Conservation (phyloP, 345 rosid species). For the Lenwebbia sp. region DNA sequence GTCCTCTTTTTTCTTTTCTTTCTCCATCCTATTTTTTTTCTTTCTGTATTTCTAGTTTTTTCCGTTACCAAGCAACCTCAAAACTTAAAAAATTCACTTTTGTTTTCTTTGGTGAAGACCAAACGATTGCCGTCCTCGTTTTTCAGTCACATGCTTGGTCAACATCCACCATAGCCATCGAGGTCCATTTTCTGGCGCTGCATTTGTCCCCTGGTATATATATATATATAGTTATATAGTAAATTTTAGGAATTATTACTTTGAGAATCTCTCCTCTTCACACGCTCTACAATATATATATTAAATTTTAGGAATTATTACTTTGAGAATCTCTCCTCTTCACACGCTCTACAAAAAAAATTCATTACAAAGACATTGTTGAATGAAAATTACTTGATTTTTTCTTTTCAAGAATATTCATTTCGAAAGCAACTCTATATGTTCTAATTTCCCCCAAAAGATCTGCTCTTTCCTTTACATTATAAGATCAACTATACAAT, state of each 20-base stretch:
- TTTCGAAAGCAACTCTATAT: not conserved
- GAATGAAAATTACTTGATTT: not conserved
- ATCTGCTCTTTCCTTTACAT: not conserved
- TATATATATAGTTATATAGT: not conserved
- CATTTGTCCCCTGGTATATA: not conserved
- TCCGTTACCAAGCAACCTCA: not conserved
- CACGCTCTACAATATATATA: not conserved
- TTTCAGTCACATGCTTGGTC: not conserved
- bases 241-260: not conserved
- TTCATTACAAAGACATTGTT: no score
- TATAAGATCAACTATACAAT: no score
- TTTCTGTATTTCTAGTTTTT: not conserved
- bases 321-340: not conserved
- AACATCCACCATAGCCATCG: not conserved
- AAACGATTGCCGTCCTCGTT: not conserved
- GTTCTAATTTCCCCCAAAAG: not conserved
- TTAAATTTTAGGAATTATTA: not conserved
- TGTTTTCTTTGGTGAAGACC: not conserved
- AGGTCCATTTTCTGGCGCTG: not conserved
- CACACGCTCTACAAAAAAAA: not conserved
- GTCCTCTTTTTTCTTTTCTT: not conserved
- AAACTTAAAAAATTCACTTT: not conserved
- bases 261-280: not conserved
- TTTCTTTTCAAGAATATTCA: not conserved
- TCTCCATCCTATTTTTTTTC: no score